Evolutionary conservation across 1,139 yeast species (phyloP).

Genomic region (Debaryomyces nepalensis): DNA sequence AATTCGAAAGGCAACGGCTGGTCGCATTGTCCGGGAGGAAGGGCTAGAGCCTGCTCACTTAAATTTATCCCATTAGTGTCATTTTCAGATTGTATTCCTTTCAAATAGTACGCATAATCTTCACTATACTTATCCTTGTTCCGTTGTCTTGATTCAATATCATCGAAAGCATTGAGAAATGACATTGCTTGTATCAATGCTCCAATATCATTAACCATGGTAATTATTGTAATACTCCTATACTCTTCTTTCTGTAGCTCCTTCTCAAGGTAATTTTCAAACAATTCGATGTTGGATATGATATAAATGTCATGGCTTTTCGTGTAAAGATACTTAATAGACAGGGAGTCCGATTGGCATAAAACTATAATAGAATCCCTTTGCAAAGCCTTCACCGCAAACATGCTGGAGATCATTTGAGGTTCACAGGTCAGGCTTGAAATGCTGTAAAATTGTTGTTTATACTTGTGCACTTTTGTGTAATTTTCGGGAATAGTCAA

Average conservation of each 20-base stretch:
- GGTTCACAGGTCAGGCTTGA: background rate
- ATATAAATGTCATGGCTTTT: conserved; percentile 26
- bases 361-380: conserved; percentile 11
- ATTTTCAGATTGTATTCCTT: conserved; percentile 1
- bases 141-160: background rate
- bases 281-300: conserved; percentile 25
- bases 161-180: conserved; percentile 17
- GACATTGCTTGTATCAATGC: conserved; percentile 21
- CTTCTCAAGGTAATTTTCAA: conserved; percentile 23
- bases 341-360: conserved; percentile 10
- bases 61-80: background rate
- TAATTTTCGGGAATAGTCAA: background rate
- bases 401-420: conserved; percentile 8
- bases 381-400: background rate
- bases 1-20: conserved; percentile 25
- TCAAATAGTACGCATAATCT: conserved; percentile 4
- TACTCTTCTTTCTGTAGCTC: conserved; percentile 18
- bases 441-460: too few relatives aligned
- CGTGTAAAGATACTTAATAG: conserved; percentile 17
- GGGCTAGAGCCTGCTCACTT: background rate
- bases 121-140: conserved; percentile 3
- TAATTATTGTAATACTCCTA: conserved; percentile 19
- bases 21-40: conserved; percentile 25
- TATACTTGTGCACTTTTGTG: too few relatives aligned
- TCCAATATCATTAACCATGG: conserved; percentile 20